Base-by-base conservation (phyloP, 2,329 filamentous ascomycete genomes). In the Ophiostoma populinum region DNA sequence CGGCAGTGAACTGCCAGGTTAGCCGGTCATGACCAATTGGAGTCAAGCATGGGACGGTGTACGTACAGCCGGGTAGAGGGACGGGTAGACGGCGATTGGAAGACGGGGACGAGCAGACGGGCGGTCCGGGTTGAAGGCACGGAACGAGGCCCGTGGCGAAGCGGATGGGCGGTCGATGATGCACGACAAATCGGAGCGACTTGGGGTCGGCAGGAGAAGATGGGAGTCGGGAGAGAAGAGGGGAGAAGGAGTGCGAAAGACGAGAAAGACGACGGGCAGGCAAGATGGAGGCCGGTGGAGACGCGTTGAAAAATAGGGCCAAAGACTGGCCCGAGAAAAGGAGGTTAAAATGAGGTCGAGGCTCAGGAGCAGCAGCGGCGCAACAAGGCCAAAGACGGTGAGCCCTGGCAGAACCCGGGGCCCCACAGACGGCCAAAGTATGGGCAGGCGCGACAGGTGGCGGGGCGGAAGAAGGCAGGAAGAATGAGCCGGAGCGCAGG, bases 281-380 rank as follows among this genome's bases (percentile, higher is more conserved):
- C 35, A 44, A 24, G 44, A n/a, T n/a, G n/a, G n/a, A n/a, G 42
- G 39, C 38, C 38, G 27, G 40, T 43, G 15, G 39, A 43, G 30
- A 36, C 33, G 22, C 21, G 36, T 18, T 25, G 26, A 27, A 30
- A 36, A 34, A 34, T 24, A 38, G 28, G 36, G 27, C 18, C 32
- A 38, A 28, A 22, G 31, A 17, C 15, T 26, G 20, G n/a, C n/a
- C n/a, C n/a, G n/a, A 18, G 19, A 40, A 35, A 42, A 40, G 35
- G 35, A 38, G 26, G 35, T 42, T 26, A 28, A 35, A 27, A 26
- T 28, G 32, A 25, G 33, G 24, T 32, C 25, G 17, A 33, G 32
- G 19, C 27, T 19, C 18, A 16, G n/a, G 25, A 7, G 10, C 18
- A 36, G 21, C 13, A 33, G 30, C 22, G 22, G 27, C 13, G 15